Percentiles rank a stretch among this genome's conserved stretches.
Conservation (phyloP, 805 yeast species). For the Pichia exigua region DNA sequence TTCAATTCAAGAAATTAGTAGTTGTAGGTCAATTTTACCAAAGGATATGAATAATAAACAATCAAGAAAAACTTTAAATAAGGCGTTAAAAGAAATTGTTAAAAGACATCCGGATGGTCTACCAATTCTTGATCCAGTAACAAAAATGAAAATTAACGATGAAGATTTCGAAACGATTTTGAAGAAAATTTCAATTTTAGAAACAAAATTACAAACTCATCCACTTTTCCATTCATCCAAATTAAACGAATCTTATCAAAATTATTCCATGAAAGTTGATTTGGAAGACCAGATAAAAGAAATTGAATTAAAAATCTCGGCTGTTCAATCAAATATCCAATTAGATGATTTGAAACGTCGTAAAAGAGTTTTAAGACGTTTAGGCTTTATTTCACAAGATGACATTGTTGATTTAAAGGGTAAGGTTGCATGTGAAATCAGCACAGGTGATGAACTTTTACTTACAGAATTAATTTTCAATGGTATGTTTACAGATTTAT, state of each 20-base stretch:
- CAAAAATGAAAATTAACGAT: constrained; percentile 78
- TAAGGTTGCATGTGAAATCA: constrained; percentile 84
- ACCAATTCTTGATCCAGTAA: constrained; percentile 85
- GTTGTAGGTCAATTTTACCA: constrained; percentile 75
- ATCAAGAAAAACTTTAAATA: constrained; percentile 55
- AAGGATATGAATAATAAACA: constrained; percentile 53
- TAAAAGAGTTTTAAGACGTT: constrained; percentile 83
- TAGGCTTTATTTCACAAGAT: constrained; percentile 78
- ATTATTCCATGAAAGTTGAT: constrained; percentile 58
- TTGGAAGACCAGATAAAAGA: constrained; percentile 51
- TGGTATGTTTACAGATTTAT: constrained; percentile 85
- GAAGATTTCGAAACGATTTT: constrained; percentile 63
- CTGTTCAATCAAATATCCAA: constrained; percentile 88
- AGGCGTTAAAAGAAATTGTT: constrained; percentile 72
- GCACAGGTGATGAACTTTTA: constrained; percentile 80
- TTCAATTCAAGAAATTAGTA: constrained; percentile 68
- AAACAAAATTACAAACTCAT: constrained; percentile 61
- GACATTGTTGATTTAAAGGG: constrained; percentile 96
- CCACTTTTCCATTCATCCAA: constrained; percentile 58
- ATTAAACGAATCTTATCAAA: constrained; percentile 52
- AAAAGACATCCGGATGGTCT: constrained; percentile 85
- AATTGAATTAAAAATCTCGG: constrained; percentile 57
- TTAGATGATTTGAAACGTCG: constrained; percentile 89
- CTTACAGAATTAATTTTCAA: constrained; percentile 90
- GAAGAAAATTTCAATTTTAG: constrained; percentile 76